A percentile compares a stretch with the other conserved stretches of the same genome.
phyloP scores from a whole-genome alignment of 768 basidiomycete genomes.

The Saitozyma sp. region DNA sequence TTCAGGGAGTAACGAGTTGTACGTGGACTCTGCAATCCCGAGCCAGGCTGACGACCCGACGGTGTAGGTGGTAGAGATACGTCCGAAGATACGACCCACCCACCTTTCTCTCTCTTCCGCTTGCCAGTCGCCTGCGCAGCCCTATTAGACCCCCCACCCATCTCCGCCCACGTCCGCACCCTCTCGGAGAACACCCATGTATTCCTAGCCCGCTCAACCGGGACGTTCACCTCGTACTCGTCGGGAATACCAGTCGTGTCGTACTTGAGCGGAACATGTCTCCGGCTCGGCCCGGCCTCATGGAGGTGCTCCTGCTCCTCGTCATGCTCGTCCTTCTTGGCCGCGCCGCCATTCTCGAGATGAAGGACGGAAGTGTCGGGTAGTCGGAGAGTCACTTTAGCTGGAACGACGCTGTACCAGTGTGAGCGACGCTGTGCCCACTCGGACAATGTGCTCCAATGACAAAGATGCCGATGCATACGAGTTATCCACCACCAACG shows the following conservation, averaged over 20 bases:
- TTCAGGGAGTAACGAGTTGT: no score
- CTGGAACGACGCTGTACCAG: conserved; percentile 19
- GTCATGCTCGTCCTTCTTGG: conserved; percentile 22
- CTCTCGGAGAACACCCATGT: conserved; percentile 38
- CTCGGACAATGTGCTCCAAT: not conserved
- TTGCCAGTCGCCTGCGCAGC: conserved; percentile 12
- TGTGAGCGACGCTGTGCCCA: not conserved
- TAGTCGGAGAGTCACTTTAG: conserved; percentile 29
- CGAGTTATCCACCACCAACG: conserved; percentile 71
- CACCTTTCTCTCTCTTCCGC: conserved; percentile 35
- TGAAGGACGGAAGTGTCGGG: conserved; percentile 23
- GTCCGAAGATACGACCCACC: no score
- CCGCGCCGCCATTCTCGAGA: not conserved
- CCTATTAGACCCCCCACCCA: conserved; percentile 7
- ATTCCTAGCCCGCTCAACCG: conserved; percentile 68
- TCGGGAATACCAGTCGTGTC: conserved; percentile 55
- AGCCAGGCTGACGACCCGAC: no score
- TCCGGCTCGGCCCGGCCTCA: not conserved
- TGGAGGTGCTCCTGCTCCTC: conserved; percentile 3
- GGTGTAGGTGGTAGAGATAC: no score
- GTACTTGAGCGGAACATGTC: conserved; percentile 11
- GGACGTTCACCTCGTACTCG: conserved; percentile 84
- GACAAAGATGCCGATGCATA: conserved; percentile 18
- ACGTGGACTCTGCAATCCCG: no score
- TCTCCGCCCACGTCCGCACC: conserved; percentile 21